Evolutionary conservation across 805 yeast genomes (phyloP), one percentile per base, ranked within the genome.

Genomic region (Saturnispora quitensis): DNA sequence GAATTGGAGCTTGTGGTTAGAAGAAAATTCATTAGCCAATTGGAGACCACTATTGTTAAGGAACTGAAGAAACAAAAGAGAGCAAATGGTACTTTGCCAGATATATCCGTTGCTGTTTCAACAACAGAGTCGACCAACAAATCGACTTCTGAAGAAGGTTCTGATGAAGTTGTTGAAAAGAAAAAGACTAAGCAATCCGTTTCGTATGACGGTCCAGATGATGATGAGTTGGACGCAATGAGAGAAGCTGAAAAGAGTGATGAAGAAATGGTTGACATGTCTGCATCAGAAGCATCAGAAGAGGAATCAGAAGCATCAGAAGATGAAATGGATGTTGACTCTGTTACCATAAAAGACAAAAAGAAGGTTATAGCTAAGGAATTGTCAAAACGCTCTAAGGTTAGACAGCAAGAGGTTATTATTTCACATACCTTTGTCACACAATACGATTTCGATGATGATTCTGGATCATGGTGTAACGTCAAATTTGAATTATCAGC

Each of bases 151-250:
- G 58, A 58, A 43, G 63, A 55, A 22, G 67, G 60, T 17, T 57
- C 67, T 8, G 84, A 76, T 55, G 81, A 71, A 33, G 84, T 77
- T 52, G 80, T 76, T 61, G 69, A 76, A 54, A 77, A 73, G 57
- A 70, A 76, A 50, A 84, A 83, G 58, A 74, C 82, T 38, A 88
- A 89, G 60, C 96, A 90, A 70, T 82, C 95, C 17, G 91, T 86
- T 40, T 89, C 97, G 2, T 89, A 89, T 60, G 98, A 90, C 57
- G 96, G 81, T 15, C 96, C 97, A 34, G 98, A 90, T 69, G 97
- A 90, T 56, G 98, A 89, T 31, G 97, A 90, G 64, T 73, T 87
- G 55, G 97, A 89, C 66, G 86, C 87, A 48, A 86, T 88, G 90
- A 82, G 82, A 69, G 77, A 77, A 62, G 95, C 86, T 48, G 91